Evolutionary conservation across 129 eudicot genomes (phyloP).

Genomic region (Flaveria brownii): DNA sequence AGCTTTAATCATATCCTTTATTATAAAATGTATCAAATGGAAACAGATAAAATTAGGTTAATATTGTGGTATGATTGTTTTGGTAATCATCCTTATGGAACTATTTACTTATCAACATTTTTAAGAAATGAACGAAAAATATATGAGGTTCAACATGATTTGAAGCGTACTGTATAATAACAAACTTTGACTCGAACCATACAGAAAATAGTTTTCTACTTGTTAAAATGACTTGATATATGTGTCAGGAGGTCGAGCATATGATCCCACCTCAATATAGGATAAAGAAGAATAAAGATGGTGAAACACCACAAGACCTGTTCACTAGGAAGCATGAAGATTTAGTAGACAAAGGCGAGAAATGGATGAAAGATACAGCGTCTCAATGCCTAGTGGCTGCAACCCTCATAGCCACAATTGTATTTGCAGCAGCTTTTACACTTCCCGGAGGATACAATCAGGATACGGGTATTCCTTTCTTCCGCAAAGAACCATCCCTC

Average conservation of each 20-base stretch:
- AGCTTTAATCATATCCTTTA: too few species aligned
- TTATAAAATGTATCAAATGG: too few species aligned
- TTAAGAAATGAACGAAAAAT: too few species aligned
- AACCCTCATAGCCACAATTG: slow-evolving; percentile 25
- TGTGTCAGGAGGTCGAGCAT: slow-evolving; percentile 12
- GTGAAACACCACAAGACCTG: not conserved
- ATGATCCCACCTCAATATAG: slow-evolving; percentile 9
- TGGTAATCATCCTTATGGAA: too few species aligned
- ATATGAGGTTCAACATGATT: not conserved
- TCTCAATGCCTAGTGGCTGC: slow-evolving; percentile 15
- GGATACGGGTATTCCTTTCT: slow-evolving; percentile 14
- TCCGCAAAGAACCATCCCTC: not conserved
- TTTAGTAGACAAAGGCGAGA: not conserved
- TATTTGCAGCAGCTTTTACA: slow-evolving; percentile 28
- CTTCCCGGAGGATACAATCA: slow-evolving; percentile 24
- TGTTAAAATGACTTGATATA: not conserved
- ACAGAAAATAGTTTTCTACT: not conserved
- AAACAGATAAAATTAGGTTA: too few species aligned
- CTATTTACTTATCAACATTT: too few species aligned
- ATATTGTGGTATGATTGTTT: too few species aligned
- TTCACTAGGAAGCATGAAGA: not conserved
- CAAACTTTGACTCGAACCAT: too few species aligned
- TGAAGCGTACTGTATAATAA: too few species aligned
- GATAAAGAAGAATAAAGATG: not conserved
- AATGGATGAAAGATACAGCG: not conserved